phyloP scores from a whole-genome alignment of 192 early-diverging fungal species.

The Dissophora globulifera region DNA sequence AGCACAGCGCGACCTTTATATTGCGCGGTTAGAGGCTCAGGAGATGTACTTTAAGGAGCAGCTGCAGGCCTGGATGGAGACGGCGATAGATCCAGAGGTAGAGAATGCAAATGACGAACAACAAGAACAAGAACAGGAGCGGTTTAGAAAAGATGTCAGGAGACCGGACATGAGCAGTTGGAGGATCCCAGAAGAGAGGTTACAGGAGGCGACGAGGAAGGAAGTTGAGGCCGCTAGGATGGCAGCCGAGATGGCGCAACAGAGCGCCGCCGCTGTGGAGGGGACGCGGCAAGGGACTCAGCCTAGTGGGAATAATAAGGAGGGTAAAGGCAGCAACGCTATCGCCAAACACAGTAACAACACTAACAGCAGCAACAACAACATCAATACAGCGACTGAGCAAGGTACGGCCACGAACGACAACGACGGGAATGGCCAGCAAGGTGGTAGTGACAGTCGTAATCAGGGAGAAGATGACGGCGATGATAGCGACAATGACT shows the following conservation, averaged over 20 bases:
- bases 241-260: slow-evolving; percentile 24
- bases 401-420: too few species aligned
- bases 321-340: not conserved
- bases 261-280: slow-evolving; percentile 41
- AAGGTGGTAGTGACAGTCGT: not conserved
- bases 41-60: slow-evolving; percentile 29
- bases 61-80: slow-evolving; percentile 26
- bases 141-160: too few species aligned
- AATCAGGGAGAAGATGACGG: slow-evolving; percentile 1
- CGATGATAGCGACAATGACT: slow-evolving; percentile 18
- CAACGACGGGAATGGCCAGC: not conserved
- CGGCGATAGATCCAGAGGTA: slow-evolving; percentile 3
- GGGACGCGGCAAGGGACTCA: slow-evolving; percentile 41
- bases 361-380: too few species aligned
- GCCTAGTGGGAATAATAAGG: slow-evolving; percentile 32
- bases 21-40: slow-evolving; percentile 38
- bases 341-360: too few species aligned
- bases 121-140: too few species aligned
- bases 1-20: slow-evolving; percentile 47
- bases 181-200: slow-evolving; percentile 42
- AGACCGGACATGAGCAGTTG: slow-evolving; percentile 24
- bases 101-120: too few species aligned
- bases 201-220: slow-evolving; percentile 21
- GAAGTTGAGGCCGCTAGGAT: slow-evolving; percentile 10
- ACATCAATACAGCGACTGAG: too few species aligned